A percentile compares a stretch with the other conserved stretches of the same genome.
phyloP scores from a whole-genome alignment of 306 rosid species.

The Oemleria cerasiformis region DNA sequence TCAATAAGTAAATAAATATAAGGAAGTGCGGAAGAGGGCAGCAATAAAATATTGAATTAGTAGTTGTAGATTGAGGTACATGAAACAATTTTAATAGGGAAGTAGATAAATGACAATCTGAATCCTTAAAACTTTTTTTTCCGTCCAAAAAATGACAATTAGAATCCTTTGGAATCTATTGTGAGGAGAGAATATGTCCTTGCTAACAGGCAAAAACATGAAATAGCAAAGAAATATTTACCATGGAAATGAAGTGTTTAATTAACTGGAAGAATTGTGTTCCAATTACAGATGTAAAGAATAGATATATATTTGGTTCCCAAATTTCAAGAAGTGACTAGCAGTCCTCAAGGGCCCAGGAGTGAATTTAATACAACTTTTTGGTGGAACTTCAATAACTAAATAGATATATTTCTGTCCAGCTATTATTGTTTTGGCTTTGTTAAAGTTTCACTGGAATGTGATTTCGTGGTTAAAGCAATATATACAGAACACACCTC shows the following conservation, averaged over 20 bases:
- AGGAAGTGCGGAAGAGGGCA: neutral
- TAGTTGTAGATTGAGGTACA: constrained; percentile 6
- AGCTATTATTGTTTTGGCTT: constrained; percentile 8
- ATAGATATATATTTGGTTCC: neutral
- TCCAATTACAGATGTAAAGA: neutral
- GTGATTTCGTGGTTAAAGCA: constrained; percentile 20
- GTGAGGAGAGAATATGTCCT: neutral
- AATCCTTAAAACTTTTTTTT: neutral
- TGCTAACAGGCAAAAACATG: neutral
- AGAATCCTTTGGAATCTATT: neutral
- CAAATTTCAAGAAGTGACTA: neutral
- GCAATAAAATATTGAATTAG: constrained; percentile 3
- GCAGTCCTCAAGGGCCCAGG: neutral
- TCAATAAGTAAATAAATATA: neutral
- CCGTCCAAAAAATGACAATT: neutral
- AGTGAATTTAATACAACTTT: neutral
- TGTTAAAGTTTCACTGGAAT: constrained; percentile 17
- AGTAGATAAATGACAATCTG: neutral
- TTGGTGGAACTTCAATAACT: neutral
- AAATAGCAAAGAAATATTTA: neutral
- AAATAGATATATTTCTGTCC: neutral
- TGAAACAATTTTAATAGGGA: neutral
- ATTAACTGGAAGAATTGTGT: neutral
- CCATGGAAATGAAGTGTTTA: neutral
- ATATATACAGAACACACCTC: constrained; percentile 61